Evolutionary conservation across 805 yeast genomes (phyloP).

Genomic region (Sungouiozyma intestinalis): DNA sequence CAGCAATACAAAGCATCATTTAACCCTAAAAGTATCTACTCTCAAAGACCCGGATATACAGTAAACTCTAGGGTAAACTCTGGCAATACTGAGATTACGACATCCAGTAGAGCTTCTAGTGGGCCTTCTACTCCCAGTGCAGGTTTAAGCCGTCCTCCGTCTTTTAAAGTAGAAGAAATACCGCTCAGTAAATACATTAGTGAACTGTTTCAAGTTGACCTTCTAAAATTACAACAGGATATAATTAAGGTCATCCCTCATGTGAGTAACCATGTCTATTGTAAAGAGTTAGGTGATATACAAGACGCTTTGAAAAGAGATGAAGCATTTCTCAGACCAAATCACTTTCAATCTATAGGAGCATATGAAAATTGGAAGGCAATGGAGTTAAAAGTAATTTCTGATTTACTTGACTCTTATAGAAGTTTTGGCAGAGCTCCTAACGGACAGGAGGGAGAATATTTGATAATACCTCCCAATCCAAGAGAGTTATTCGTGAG

Average conservation of each 20-base stretch:
- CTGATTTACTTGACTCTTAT: conserved; percentile 21
- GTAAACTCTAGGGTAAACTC: not conserved
- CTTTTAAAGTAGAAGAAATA: conserved; percentile 46
- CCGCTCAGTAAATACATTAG: conserved; percentile 40
- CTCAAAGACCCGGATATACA: not conserved
- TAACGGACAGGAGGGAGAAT: not conserved
- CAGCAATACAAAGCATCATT: conserved; percentile 30
- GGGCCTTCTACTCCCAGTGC: too few species aligned
- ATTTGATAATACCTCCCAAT: conserved; percentile 32
- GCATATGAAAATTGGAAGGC: conserved; percentile 35
- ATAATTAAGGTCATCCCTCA: conserved; percentile 26
- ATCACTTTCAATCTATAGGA: conserved; percentile 30
- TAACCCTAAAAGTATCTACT: not conserved
- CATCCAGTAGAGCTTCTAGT: not conserved
- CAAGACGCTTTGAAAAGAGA: conserved; percentile 14
- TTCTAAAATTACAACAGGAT: conserved; percentile 44
- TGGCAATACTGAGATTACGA: not conserved
- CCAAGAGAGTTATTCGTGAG: conserved; percentile 33
- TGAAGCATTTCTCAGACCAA: conserved; percentile 22
- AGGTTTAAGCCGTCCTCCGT: conserved; percentile 38
- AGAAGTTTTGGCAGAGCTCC: conserved; percentile 3
- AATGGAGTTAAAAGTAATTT: conserved; percentile 27
- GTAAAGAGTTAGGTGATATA: conserved; percentile 9
- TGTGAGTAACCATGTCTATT: conserved; percentile 12
- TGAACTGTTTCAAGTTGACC: conserved; percentile 40